Conservation (phyloP, 1,284 basidiomycete species). For the Melampsora americana region DNA sequence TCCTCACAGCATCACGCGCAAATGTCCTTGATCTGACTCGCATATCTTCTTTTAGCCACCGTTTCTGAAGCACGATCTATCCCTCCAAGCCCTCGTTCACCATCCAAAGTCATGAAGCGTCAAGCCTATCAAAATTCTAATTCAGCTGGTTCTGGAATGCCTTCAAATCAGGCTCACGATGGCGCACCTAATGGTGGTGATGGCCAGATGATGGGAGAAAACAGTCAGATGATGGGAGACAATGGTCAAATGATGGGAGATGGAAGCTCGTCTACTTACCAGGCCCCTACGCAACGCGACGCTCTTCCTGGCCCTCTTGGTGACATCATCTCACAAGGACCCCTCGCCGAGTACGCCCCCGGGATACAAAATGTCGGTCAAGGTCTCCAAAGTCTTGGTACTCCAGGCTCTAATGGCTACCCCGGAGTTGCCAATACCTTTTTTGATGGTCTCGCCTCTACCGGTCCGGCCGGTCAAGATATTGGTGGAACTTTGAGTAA, state of each 20-base stretch:
- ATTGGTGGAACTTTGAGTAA: background rate
- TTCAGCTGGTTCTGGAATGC: background rate
- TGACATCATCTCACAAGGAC: background rate
- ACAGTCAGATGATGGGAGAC: background rate
- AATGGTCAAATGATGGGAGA: too few species aligned
- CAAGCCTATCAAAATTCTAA: background rate
- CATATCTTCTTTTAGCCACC: background rate
- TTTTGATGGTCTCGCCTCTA: background rate
- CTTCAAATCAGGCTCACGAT: background rate
- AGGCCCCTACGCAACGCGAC: conserved; percentile 1
- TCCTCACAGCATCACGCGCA: too few species aligned
- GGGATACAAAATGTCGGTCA: background rate
- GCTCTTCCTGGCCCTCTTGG: background rate
- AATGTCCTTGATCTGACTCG: background rate
- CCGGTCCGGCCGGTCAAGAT: background rate
- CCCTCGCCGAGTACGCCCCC: background rate
- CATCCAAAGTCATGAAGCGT: background rate
- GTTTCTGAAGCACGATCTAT: background rate
- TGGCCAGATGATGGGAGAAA: background rate
- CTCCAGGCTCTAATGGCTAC: background rate
- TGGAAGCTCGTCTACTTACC: background rate
- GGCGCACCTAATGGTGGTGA: background rate
- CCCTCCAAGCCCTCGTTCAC: background rate
- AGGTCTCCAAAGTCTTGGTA: background rate
- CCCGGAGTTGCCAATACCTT: background rate